Evolutionary conservation across 495 filamentous ascomycete genomes (phyloP).

Genomic region (Penicillium paxilli): DNA sequence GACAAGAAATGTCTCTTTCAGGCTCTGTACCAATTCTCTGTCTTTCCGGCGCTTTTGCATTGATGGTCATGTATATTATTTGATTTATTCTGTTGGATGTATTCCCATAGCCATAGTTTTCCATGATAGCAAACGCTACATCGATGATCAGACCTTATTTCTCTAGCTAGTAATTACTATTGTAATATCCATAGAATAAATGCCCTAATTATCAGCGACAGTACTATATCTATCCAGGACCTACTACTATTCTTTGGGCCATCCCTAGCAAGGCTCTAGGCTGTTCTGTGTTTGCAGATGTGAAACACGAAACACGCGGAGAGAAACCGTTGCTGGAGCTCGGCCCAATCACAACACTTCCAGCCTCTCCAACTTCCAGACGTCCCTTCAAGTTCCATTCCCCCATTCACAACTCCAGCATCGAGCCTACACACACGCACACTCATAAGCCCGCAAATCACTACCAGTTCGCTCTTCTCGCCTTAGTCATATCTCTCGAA

Average conservation of each 20-base stretch:
- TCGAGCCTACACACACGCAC: neutral
- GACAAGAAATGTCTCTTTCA: no score
- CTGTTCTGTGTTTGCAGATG: no score
- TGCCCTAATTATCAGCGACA: no score
- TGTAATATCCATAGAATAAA: no score
- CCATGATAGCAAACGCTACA: conserved; percentile 11
- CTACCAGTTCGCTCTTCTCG: conserved; percentile 4
- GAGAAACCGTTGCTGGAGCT: conserved; percentile 18
- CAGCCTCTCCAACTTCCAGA: conserved; percentile 21
- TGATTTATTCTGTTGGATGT: conserved; percentile 22
- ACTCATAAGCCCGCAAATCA: neutral
- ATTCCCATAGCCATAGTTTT: conserved; percentile 22
- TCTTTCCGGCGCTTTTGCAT: neutral
- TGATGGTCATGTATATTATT: conserved; percentile 40
- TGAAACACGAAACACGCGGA: conserved; percentile 11
- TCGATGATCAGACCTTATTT: neutral
- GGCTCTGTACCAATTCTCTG: no score
- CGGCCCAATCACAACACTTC: conserved; percentile 28
- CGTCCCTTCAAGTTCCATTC: conserved; percentile 9
- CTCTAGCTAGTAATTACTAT: no score
- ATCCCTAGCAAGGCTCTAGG: no score
- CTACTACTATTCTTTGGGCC: no score
- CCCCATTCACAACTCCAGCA: neutral
- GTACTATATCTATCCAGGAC: no score
- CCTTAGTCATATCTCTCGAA: neutral